Evolutionary conservation across 1,139 yeast genomes (phyloP), one percentile per base, ranked within the genome.

Genomic region (Hanseniaspora gamundiae): DNA sequence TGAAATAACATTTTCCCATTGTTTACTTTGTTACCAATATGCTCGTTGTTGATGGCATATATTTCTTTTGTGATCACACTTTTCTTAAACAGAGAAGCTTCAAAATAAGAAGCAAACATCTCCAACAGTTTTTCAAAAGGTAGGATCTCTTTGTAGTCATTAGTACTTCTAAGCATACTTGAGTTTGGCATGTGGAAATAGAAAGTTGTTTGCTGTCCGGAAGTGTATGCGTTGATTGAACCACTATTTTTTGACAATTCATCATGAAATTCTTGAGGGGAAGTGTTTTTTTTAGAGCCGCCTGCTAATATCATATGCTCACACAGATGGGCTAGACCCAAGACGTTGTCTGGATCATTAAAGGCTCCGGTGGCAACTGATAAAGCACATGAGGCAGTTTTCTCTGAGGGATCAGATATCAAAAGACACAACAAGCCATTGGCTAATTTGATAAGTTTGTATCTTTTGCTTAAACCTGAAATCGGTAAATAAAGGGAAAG

Each of bases 281-380:
- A 58, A 0, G 84, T 80, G 48, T 61, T 74, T 36, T 68, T 62
- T 47, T 71, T 72, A 0, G 83, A 73, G 1, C 84, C 83, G 41
- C 73, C 66, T 10, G 61, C 53, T 42, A 78, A 69, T 1, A 81
- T 51, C 71, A 76, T 68, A 57, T 82, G 91, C 49, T 82, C 91
- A 56, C 86, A 79, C 38, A 81, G 65, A 61, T 82, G 93, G 0
- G 91, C 88, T 33, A 81, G 51, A 0, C 91, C 91, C 0, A 71
- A 71, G 0, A 70, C 44, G 1, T 65, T 63, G 3, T 61, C 64
- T 1, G 83, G 80, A 51, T 82, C 88, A 43, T 71, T 66, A 53
- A 73, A 73, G 1, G 86, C 76, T 1, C 91, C 91, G 0, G 78
- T 56, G 1, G 74, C 74, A 0, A 80, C 76, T 17, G 80, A 66